Evolutionary conservation across 2,329 filamentous ascomycete species (phyloP), one percentile per base, ranked within the genome.

Genomic region (Phoma herbarum): DNA sequence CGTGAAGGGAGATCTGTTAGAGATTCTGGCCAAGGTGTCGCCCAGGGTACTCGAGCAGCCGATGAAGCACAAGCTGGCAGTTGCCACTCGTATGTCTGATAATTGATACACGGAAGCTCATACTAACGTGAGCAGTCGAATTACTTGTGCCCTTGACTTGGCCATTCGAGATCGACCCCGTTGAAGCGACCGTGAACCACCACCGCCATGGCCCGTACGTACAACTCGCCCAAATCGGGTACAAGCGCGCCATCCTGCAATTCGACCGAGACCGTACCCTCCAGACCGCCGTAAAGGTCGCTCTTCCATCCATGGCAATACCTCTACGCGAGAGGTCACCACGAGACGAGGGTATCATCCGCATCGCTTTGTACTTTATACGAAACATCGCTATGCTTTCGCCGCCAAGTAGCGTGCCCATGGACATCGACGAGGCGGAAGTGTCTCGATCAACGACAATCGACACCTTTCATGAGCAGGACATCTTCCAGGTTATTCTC

Each of bases 121-220:
- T 45, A 57, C 69, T 76, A 53, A 75, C 69, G 2, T 1, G 44
- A 50, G 42, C 59, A 85, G 82, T 97, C 77, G 94, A 99, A 79
- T 82, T 99, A 46, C 85, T 99, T 72, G 92, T 96, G 1, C 93
- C 93, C 4, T 80, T 99, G 71, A 99, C 95, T 18, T 98, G 94
- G 94, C 94, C 95, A 0, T 84, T 97, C 71, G 92, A 97, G 61
- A 86, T 88, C 66, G 88, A 93, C 59, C 83, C 86, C 62, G 88
- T 90, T 59, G 86, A 90, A 71, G 94, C 95, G 86, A 98, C 93
- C 4, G 82, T 93, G 68, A 98, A 99, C 74, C 92, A 98, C 75
- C 90, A 97, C 75, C 87, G 92, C 57, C 95, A 99, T 78, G 86
- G 93, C 39, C 93, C 95, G 1, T 95, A 95, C 54, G 84, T 99